A percentile compares a stretch with the other conserved stretches of the same genome.
phyloP scores from a whole-genome alignment of 768 basidiomycete species.

The Nidularia pulvinata region DNA sequence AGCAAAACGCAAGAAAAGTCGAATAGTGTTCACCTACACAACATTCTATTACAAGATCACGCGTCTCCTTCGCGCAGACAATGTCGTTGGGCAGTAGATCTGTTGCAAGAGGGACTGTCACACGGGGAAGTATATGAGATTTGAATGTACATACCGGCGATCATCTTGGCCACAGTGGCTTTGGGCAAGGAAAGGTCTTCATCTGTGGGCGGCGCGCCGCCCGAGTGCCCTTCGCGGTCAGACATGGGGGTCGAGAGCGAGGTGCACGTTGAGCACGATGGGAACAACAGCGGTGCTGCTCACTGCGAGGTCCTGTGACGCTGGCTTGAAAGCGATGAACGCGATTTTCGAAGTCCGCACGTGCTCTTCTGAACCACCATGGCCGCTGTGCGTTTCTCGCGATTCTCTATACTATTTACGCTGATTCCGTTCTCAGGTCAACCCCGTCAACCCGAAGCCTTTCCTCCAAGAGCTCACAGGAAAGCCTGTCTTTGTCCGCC shows the following conservation, averaged over 20 bases:
- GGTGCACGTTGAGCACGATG: background rate
- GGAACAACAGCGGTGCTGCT: background rate
- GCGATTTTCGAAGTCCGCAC: conserved; percentile 34
- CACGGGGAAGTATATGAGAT: conserved; percentile 4
- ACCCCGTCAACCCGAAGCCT: conserved; percentile 98
- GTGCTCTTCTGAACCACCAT: conserved; percentile 51
- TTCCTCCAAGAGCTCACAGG: conserved; percentile 99
- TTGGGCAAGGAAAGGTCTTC: conserved; percentile 96
- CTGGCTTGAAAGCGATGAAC: background rate
- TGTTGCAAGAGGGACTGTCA: conserved; percentile 26
- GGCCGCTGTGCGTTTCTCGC: conserved; percentile 53
- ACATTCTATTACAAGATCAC: conserved; percentile 96
- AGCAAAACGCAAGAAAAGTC: background rate
- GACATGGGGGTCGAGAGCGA: conserved; percentile 57
- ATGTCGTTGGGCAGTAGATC: conserved; percentile 90
- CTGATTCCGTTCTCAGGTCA: conserved; percentile 48
- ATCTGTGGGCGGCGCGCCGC: conserved; percentile 65
- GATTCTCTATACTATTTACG: conserved; percentile 4
- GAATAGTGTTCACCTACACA: conserved; percentile 88
- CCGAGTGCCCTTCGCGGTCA: conserved; percentile 76
- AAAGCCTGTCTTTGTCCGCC: conserved; percentile 90
- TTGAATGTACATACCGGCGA: conserved; percentile 59
- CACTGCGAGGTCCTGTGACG: background rate
- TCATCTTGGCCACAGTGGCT: conserved; percentile 98
- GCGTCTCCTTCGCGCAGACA: conserved; percentile 92